phyloP scores from a whole-genome alignment of 192 early-diverging fungal genomes.

The Podila epicladia region DNA sequence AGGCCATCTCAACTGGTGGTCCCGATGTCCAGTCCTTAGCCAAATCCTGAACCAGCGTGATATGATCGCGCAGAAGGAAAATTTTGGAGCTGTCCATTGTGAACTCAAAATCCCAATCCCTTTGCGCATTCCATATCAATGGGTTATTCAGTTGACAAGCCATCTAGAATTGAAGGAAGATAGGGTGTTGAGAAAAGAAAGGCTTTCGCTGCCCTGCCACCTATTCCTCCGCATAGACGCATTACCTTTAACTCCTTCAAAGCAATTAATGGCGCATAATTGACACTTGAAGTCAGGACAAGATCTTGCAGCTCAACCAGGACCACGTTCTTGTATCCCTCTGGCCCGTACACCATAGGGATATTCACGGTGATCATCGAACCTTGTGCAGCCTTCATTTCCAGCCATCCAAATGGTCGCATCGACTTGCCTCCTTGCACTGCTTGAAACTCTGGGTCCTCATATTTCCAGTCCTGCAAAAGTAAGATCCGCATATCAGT shows the following conservation, averaged over 20 bases:
- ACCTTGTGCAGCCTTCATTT: conserved; percentile 61
- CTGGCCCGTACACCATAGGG: conserved; percentile 61
- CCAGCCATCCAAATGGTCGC: conserved; percentile 78
- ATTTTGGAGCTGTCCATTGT: conserved; percentile 54
- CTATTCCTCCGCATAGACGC: background rate
- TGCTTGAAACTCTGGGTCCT: conserved; percentile 39
- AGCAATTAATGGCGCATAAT: conserved; percentile 68
- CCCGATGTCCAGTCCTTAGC: conserved; percentile 72
- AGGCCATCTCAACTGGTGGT: conserved; percentile 58
- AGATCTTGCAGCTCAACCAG: conserved; percentile 60
- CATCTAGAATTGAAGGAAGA: conserved; percentile 51
- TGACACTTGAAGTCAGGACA: conserved; percentile 69
- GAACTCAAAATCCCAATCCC: conserved; percentile 74
- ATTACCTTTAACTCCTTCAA: conserved; percentile 62
- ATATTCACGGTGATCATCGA: conserved; percentile 65
- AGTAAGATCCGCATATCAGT: background rate
- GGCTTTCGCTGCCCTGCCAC: too few relatives aligned
- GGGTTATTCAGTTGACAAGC: conserved; percentile 66
- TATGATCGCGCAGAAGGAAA: conserved; percentile 79
- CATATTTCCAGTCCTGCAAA: conserved; percentile 71
- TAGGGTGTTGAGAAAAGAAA: background rate
- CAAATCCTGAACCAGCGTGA: conserved; percentile 78
- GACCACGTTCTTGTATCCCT: conserved; percentile 66
- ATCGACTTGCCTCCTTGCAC: conserved; percentile 42
- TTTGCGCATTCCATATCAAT: conserved; percentile 73